Conservation (phyloP, 2,329 filamentous ascomycete genomes). For the Phyllosticta citrichinensis region DNA sequence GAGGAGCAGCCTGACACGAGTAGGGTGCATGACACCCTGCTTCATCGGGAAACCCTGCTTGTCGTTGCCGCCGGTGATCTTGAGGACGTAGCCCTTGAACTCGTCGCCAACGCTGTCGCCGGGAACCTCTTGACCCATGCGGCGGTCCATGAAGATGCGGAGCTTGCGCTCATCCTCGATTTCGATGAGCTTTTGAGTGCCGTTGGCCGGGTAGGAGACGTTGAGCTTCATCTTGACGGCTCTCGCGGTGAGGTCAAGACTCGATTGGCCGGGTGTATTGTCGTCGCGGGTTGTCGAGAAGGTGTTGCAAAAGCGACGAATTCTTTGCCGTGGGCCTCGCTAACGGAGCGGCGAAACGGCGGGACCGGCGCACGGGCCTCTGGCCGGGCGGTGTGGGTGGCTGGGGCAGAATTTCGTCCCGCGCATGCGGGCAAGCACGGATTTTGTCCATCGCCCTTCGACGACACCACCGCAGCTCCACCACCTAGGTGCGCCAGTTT, state of each 20-base stretch:
- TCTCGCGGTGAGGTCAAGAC: constrained; percentile 7
- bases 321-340: constrained; percentile 8
- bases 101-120: constrained; percentile 95
- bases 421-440: neutral
- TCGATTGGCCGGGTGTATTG: constrained; percentile 3
- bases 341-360: constrained; percentile 6
- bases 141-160: constrained; percentile 97
- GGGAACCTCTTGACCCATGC: constrained; percentile 86
- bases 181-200: constrained; percentile 98
- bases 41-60: constrained; percentile 99
- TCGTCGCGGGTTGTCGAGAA: constrained; percentile 10
- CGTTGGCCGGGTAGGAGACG: constrained; percentile 92
- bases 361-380: neutral
- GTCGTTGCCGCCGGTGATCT: constrained; percentile 99
- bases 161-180: constrained; percentile 99
- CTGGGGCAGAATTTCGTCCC: neutral
- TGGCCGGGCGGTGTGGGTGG: constrained; percentile 1
- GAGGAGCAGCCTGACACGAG: constrained; percentile 95
- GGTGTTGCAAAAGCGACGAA: constrained; percentile 1
- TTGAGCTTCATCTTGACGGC: constrained; percentile 59
- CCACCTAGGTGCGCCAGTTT: neutral
- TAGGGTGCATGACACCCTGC: constrained; percentile 99
- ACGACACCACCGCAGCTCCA: neutral
- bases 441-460: constrained; percentile 5
- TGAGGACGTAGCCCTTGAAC: constrained; percentile 99